phyloP scores from a whole-genome alignment of 129 eudicot species.

The Flaveria linearis region DNA sequence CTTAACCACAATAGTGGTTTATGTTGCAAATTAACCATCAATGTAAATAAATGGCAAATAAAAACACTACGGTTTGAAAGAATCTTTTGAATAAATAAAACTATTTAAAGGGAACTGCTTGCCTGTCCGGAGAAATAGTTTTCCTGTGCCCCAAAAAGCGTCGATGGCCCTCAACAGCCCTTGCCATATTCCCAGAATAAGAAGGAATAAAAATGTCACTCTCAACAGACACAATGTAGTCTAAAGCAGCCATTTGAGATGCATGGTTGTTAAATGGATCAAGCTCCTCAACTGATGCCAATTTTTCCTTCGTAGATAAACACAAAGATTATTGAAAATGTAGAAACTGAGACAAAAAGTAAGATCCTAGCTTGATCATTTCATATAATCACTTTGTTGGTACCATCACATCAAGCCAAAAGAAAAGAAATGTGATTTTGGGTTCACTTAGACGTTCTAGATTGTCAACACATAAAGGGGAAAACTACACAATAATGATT shows the following conservation, averaged over 20 bases:
- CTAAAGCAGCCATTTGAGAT: constrained; percentile 96
- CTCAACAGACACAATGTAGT: constrained; percentile 87
- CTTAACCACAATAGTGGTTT: background rate
- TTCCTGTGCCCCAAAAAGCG: constrained; percentile 91
- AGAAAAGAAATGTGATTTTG: too few species aligned
- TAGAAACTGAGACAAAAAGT: background rate
- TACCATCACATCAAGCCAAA: background rate
- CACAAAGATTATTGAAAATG: background rate
- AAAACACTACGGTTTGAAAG: too few species aligned
- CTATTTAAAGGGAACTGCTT: constrained; percentile 1
- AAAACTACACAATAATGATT: too few species aligned
- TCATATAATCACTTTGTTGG: background rate
- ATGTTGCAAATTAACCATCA: too few species aligned
- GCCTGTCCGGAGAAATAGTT: constrained; percentile 98
- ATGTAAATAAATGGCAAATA: too few species aligned
- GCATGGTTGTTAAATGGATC: constrained; percentile 79
- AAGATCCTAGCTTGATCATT: background rate
- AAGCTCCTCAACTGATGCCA: constrained; percentile 78
- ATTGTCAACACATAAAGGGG: too few species aligned
- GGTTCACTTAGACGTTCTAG: too few species aligned
- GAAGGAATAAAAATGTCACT: constrained; percentile 93
- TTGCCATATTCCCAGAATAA: constrained; percentile 97
- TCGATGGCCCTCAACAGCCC: constrained; percentile 98
- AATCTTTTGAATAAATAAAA: background rate
- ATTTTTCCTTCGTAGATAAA: constrained; percentile 54